A percentile compares a stretch with the other conserved stretches of the same genome.
Conservation (phyloP, 805 yeast genomes). For the Wickerhamomyces strasburgensis region DNA sequence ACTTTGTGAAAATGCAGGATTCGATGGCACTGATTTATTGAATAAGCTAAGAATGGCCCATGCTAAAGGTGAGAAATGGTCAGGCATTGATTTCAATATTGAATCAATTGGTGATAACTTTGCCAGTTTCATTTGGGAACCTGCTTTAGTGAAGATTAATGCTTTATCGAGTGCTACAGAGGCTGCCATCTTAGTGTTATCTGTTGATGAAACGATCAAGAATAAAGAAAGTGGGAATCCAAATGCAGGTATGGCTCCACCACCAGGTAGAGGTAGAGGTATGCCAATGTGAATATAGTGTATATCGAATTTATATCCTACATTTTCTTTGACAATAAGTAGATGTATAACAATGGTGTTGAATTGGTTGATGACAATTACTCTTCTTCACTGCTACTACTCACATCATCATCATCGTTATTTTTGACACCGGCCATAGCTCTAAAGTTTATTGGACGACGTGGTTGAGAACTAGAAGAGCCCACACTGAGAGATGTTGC, state of each 20-base stretch:
- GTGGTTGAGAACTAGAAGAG: too few relatives aligned
- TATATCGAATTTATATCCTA: neutral
- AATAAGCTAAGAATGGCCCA: slow-evolving; percentile 90
- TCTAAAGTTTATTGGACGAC: slow-evolving; percentile 22
- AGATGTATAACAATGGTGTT: neutral
- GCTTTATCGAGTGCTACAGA: slow-evolving; percentile 96
- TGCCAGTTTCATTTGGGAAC: slow-evolving; percentile 93
- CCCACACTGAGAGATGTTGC: neutral
- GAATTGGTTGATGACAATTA: too few relatives aligned
- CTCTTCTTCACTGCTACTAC: slow-evolving; percentile 25
- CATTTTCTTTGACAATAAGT: neutral
- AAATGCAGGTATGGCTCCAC: slow-evolving; percentile 44
- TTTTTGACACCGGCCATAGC: slow-evolving; percentile 17
- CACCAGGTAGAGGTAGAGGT: slow-evolving; percentile 67
- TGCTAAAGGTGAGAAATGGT: slow-evolving; percentile 88
- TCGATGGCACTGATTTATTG: slow-evolving; percentile 92
- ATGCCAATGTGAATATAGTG: slow-evolving; percentile 43
- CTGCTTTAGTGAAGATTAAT: slow-evolving; percentile 86
- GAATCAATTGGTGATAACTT: slow-evolving; percentile 82
- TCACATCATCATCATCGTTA: slow-evolving; percentile 24
- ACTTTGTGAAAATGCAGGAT: slow-evolving; percentile 97
- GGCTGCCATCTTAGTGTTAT: slow-evolving; percentile 86
- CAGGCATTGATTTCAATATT: slow-evolving; percentile 85
- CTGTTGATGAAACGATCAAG: slow-evolving; percentile 93
- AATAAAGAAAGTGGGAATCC: slow-evolving; percentile 60